Evolutionary conservation across 2,329 filamentous ascomycete species (phyloP).

Genomic region (Triangularia setosa): DNA sequence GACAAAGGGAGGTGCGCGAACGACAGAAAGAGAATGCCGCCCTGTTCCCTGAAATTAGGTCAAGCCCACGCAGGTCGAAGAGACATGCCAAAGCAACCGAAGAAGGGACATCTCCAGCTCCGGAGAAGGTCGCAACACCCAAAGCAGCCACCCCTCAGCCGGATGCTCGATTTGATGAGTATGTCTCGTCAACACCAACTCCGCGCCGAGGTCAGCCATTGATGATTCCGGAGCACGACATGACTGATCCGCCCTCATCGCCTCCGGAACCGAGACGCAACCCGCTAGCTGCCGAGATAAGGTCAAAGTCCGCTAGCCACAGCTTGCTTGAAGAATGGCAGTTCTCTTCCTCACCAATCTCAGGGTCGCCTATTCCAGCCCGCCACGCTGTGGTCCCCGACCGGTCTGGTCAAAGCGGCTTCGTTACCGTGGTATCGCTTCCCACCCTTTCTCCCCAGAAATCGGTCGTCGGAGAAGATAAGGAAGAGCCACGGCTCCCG

Average conservation of each 20-base stretch:
- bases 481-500: conserved; percentile 7
- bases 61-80: conserved; percentile 40
- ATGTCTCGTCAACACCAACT: conserved; percentile 57
- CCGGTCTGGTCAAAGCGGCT: conserved; percentile 21
- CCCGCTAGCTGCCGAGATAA: conserved; percentile 49
- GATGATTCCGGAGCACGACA: conserved; percentile 44
- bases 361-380: conserved; percentile 44
- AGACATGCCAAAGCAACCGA: not conserved
- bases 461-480: conserved; percentile 5
- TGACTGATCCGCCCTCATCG: conserved; percentile 55
- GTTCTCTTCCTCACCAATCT: conserved; percentile 52
- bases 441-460: conserved; percentile 15
- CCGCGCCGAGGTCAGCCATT: conserved; percentile 52
- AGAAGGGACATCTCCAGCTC: not conserved
- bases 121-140: conserved; percentile 14
- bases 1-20: conserved; percentile 73
- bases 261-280: conserved; percentile 53
- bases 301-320: conserved; percentile 43
- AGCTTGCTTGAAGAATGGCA: conserved; percentile 46
- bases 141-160: conserved; percentile 45
- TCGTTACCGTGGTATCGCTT: conserved; percentile 21
- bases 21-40: conserved; percentile 63
- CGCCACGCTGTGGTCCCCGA: conserved; percentile 29
- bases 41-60: conserved; percentile 65
- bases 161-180: conserved; percentile 44